Conservation (phyloP, 371 early-diverging fungal species). For the Mortierella sp. region DNA sequence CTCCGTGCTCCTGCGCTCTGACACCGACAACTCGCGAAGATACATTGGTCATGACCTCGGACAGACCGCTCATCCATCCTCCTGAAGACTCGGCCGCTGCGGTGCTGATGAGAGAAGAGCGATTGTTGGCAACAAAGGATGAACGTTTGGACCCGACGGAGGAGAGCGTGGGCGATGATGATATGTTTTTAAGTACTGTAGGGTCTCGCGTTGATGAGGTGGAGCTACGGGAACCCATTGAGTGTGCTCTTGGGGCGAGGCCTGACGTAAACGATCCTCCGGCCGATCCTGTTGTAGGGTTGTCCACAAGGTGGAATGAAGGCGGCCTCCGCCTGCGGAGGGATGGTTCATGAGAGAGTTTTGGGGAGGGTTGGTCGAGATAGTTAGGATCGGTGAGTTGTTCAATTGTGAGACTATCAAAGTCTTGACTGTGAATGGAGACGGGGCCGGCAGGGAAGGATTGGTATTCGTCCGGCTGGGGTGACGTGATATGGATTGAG, state of each 20-base stretch:
- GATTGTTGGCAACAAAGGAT: constrained; percentile 26
- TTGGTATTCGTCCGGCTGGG: background rate
- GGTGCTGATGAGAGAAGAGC: constrained; percentile 32
- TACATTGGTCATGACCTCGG: constrained; percentile 45
- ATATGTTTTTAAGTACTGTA: background rate
- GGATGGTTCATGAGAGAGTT: background rate
- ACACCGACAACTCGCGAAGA: constrained; percentile 52
- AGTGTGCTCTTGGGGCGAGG: constrained; percentile 13
- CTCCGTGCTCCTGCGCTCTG: constrained; percentile 37
- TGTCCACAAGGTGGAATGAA: constrained; percentile 21
- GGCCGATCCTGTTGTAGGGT: background rate
- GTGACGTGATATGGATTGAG: background rate
- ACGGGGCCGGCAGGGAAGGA: background rate
- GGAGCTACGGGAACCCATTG: constrained; percentile 39
- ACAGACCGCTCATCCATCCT: constrained; percentile 44
- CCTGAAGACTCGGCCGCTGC: constrained; percentile 20
- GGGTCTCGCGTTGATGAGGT: constrained; percentile 32
- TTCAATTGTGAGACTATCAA: constrained; percentile 14
- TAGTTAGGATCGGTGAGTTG: background rate
- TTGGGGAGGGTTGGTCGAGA: background rate
- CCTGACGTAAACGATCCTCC: background rate
- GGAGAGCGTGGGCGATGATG: constrained; percentile 25
- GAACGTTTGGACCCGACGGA: constrained; percentile 23
- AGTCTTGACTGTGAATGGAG: constrained; percentile 17
- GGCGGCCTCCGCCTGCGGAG: constrained; percentile 54